A percentile compares a stretch with the other conserved stretches of the same genome.
phyloP scores from a whole-genome alignment of 2,329 filamentous ascomycete genomes.

The Botrytis medusae region DNA sequence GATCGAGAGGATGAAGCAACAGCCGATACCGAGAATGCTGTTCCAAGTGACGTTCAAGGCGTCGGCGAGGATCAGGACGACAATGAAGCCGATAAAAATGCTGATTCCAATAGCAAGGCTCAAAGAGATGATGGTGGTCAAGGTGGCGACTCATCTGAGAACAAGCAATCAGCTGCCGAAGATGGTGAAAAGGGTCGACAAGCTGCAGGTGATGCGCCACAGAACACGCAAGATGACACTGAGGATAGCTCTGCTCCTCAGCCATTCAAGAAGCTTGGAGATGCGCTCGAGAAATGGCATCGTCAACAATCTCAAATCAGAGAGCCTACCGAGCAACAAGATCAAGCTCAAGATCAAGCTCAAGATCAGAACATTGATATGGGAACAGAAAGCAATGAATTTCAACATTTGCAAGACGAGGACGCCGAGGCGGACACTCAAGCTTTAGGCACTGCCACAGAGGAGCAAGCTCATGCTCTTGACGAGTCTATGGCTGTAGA shows the following conservation, averaged over 20 bases:
- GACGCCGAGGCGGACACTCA: constrained; percentile 82
- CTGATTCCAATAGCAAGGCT: constrained; percentile 59
- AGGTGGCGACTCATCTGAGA: constrained; percentile 63
- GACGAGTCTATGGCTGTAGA: constrained; percentile 89
- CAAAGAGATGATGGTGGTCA: constrained; percentile 66
- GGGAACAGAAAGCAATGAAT: constrained; percentile 79
- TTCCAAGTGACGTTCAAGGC: constrained; percentile 62
- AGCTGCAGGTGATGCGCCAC: constrained; percentile 44
- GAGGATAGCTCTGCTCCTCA: constrained; percentile 53
- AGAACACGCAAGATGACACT: constrained; percentile 40
- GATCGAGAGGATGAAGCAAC: constrained; percentile 49
- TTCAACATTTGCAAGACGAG: constrained; percentile 89
- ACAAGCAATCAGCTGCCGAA: constrained; percentile 62
- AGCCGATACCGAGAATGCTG: constrained; percentile 60
- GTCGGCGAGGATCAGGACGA: constrained; percentile 66
- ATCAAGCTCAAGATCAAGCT: constrained; percentile 45
- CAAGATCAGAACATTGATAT: constrained; percentile 38
- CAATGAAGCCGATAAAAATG: constrained; percentile 61
- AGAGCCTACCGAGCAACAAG: constrained; percentile 52
- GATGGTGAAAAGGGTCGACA: constrained; percentile 56
- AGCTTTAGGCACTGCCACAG: constrained; percentile 81
- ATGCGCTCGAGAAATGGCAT: constrained; percentile 91
- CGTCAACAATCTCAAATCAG: constrained; percentile 79
- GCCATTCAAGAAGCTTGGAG: constrained; percentile 91
- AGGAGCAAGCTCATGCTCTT: constrained; percentile 82